Conservation (phyloP, 768 basidiomycete species). For the Pseudohyphozyma bogoriensis region DNA sequence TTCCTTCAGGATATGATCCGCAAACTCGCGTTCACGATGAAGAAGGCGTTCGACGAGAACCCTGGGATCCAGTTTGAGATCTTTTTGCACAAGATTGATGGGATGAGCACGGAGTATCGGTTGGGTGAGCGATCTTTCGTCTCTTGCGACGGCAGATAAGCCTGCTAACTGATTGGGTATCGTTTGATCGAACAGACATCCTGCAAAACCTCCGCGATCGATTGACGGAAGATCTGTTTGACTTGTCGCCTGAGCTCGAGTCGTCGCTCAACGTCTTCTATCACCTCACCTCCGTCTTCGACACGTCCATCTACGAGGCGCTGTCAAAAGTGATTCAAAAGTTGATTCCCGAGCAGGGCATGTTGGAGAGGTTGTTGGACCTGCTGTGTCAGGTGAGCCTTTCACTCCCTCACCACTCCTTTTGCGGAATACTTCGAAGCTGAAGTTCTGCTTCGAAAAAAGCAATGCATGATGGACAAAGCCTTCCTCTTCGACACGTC, state of each 20-base stretch:
- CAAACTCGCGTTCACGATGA: slow-evolving; percentile 61
- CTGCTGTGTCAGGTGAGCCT: slow-evolving; percentile 38
- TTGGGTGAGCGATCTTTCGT: slow-evolving; percentile 52
- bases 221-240: slow-evolving; percentile 67
- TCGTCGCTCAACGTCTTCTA: slow-evolving; percentile 53
- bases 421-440: background rate
- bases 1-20: slow-evolving; percentile 22
- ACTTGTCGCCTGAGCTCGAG: slow-evolving; percentile 48
- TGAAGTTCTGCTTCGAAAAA: background rate
- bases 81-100: slow-evolving; percentile 92
- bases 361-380: slow-evolving; percentile 77
- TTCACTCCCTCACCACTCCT: background rate
- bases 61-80: slow-evolving; percentile 73
- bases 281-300: slow-evolving; percentile 84
- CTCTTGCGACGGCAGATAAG: too few species aligned
- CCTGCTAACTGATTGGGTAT: slow-evolving; percentile 10
- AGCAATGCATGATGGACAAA: slow-evolving; percentile 89
- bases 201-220: slow-evolving; percentile 83
- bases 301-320: slow-evolving; percentile 82
- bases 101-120: slow-evolving; percentile 75
- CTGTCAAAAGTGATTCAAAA: slow-evolving; percentile 84
- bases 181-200: slow-evolving; percentile 60
- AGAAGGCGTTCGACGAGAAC: slow-evolving; percentile 48
- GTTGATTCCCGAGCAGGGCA: slow-evolving; percentile 70
- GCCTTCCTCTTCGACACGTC: slow-evolving; percentile 83